phyloP scores from a whole-genome alignment of 352 stramenopile species.

The Pythium biforme region DNA sequence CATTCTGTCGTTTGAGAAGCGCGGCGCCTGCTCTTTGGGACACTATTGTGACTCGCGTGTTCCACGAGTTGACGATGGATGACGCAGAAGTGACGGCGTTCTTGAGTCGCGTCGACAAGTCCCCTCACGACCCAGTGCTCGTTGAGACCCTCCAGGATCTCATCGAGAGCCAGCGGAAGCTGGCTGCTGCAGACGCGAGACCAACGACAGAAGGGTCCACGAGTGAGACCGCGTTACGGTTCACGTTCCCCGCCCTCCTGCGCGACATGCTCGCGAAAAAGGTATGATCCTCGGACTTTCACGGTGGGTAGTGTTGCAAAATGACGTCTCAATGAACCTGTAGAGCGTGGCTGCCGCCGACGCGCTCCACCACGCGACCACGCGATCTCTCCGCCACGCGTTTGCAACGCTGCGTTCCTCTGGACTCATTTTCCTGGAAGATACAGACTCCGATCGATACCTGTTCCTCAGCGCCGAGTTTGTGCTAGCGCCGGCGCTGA shows the following conservation, averaged over 20 bases:
- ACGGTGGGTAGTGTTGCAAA: too few species aligned
- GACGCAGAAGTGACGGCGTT: constrained; percentile 31
- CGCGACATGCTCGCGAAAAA: constrained; percentile 9
- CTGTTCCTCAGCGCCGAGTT: constrained; percentile 54
- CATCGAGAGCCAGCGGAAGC: constrained; percentile 26
- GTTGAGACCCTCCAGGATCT: constrained; percentile 39
- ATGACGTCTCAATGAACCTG: too few species aligned
- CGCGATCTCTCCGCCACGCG: constrained; percentile 33
- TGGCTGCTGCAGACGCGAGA: not conserved
- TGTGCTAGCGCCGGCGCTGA: constrained; percentile 42
- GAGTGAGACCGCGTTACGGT: not conserved
- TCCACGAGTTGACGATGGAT: constrained; percentile 43
- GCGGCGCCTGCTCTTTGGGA: constrained; percentile 32
- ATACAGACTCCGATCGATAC: constrained; percentile 49
- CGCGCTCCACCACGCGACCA: constrained; percentile 13
- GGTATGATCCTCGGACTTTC: too few species aligned
- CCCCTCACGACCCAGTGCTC: constrained; percentile 33
- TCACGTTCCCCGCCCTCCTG: constrained; percentile 14
- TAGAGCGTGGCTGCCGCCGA: constrained; percentile 4
- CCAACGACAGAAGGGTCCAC: not conserved
- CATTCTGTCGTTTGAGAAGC: not conserved
- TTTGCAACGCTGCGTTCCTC: constrained; percentile 44
- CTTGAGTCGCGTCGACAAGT: constrained; percentile 16
- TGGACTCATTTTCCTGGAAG: constrained; percentile 60
- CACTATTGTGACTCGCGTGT: constrained; percentile 33